These are phyloP conservation scores for Neonothopanus nambi DNA, from an alignment of 1,284 basidiomycete species.

Conservation along the genomic window DNA sequence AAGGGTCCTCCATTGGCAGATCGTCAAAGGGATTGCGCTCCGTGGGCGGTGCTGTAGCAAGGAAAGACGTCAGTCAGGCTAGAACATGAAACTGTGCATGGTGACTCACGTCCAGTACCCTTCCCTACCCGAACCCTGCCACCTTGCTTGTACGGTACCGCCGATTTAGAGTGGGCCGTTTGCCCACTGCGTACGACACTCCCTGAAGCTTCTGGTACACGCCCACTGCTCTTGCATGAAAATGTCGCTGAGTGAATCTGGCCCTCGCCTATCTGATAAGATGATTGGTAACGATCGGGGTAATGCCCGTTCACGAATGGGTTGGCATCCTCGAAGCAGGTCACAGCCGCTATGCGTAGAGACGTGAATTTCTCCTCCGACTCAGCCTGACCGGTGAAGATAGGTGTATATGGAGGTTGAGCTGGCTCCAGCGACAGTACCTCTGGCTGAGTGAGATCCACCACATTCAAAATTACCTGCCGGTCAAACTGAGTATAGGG, in stretches of 20 bases:
- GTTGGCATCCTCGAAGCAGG: background rate
- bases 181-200: background rate
- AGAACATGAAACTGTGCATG: no score
- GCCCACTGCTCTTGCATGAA: background rate
- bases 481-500: background rate
- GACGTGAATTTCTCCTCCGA: constrained; percentile 11
- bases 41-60: background rate
- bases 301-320: constrained; percentile 9
- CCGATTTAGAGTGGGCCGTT: background rate
- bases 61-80: no score
- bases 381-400: background rate
- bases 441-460: background rate
- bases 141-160: background rate
- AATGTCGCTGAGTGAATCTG: background rate
- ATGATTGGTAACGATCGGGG: background rate
- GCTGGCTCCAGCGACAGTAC: no score
- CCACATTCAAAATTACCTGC: background rate
- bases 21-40: background rate
- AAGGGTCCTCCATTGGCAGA: no score
- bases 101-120: background rate
- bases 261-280: background rate
- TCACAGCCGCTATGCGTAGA: background rate
- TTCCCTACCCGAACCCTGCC: background rate
- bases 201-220: no score
- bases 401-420: constrained; percentile 4